Base-by-base conservation (phyloP, 306 rosid species). In the Herpetospermum pedunculosum region DNA sequence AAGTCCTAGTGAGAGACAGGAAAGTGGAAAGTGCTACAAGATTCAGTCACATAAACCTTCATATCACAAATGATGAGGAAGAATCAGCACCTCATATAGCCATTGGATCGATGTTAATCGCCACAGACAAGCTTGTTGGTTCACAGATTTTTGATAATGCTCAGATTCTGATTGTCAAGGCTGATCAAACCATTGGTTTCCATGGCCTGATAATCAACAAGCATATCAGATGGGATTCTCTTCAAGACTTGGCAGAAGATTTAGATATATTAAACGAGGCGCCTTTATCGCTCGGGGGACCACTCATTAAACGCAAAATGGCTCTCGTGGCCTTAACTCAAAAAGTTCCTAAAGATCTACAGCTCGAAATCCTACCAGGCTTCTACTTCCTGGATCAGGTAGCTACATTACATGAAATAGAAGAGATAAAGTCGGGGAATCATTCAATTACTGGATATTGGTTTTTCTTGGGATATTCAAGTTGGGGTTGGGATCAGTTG, bases 401-500 rank as follows among this genome's bases (percentile, higher is more conserved):
- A 41, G 78, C 58, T 2, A 86, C 96, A 29, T 40, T 77, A 32
- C 70, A 75, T 4, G 83, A 74, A 83, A 81, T 91, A 3, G 74
- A 83, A 81, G 88, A 85, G 79, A 72, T 89, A 70, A 85, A 78
- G 57, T 78, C 77, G 2, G 88, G 78, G 72, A 80, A 88, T 76
- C 79, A 81, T 67, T 73, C 88, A 5, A 76, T 74, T 26, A 19
- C 55, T 19, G 87, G 86, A 80, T 81, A 81, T 65, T 91, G 97
- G 97, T 94, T 89, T 87, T 91, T 94, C 88, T 76, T 89, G 72
- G 97, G 98, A 40, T 94, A 75, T 85, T 91, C 98, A 7, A 89
- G 92, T 52, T 94, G 98, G 98, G 85, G 80, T 40, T 89, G 95
- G 96, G 78, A 86, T 21, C 98, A 94, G 83, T 84, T 94, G 29